phyloP scores from a whole-genome alignment of 2,329 filamentous ascomycete species.

The Dryadomyces sulphureus region DNA sequence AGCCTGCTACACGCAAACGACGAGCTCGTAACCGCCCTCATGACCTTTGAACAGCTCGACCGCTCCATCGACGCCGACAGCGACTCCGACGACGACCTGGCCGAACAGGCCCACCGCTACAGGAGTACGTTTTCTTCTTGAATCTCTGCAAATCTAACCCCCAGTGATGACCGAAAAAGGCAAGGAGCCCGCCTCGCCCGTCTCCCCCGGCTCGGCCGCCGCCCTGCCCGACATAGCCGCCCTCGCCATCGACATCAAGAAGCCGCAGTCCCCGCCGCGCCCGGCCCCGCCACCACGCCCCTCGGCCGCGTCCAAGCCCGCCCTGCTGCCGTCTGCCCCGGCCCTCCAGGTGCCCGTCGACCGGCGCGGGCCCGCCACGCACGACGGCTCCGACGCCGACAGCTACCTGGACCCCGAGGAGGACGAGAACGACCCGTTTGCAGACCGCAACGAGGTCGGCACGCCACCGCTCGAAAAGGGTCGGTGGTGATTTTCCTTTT shows the following conservation, averaged over 20 bases:
- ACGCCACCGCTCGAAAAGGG: slow-evolving; percentile 24
- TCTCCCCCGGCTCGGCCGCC: slow-evolving; percentile 14
- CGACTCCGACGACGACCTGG: slow-evolving; percentile 53
- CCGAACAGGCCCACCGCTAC: slow-evolving; percentile 52
- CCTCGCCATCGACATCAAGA: slow-evolving; percentile 21
- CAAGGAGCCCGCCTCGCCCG: slow-evolving; percentile 30
- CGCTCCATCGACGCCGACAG: slow-evolving; percentile 65
- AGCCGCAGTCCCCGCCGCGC: slow-evolving; percentile 16
- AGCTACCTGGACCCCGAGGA: slow-evolving; percentile 51
- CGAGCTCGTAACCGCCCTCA: slow-evolving; percentile 82
- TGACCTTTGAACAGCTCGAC: slow-evolving; percentile 90
- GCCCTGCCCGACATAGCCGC: slow-evolving; percentile 25
- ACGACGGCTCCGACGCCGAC: slow-evolving; percentile 34
- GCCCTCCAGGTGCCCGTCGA: too few relatives aligned
- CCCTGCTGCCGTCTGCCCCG: slow-evolving; percentile 28
- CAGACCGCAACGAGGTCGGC: slow-evolving; percentile 58
- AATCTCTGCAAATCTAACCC: neutral
- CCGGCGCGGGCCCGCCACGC: slow-evolving; percentile 20
- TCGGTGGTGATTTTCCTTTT: slow-evolving; percentile 13
- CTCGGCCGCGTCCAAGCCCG: slow-evolving; percentile 31
- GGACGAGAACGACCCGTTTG: slow-evolving; percentile 81
- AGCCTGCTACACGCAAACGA: slow-evolving; percentile 88
- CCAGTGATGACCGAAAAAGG: slow-evolving; percentile 38
- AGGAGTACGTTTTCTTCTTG: slow-evolving; percentile 27
- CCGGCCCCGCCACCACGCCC: slow-evolving; percentile 32